Conservation (phyloP, 2,329 filamentous ascomycete genomes). For the Remersonia thermophila region DNA sequence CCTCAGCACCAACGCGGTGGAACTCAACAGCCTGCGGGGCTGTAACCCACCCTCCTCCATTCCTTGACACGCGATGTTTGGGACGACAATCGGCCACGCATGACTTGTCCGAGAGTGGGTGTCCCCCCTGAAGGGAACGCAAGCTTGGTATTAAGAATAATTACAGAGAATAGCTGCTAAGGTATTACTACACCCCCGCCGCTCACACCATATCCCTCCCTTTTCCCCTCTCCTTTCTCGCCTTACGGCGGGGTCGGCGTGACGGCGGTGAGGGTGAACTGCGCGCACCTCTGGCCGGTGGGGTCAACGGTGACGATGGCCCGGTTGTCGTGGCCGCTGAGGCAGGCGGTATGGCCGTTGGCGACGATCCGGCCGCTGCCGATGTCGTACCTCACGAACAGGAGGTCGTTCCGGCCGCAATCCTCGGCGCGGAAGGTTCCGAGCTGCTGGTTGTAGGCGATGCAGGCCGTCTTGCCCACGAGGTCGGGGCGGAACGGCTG, state of each 20-base stretch:
- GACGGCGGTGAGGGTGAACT: slow-evolving; percentile 20
- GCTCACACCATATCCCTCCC: no score
- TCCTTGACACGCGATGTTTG: no score
- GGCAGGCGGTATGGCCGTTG: slow-evolving; percentile 21
- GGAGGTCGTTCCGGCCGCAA: slow-evolving; percentile 18
- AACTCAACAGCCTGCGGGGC: no score
- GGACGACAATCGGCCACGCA: no score
- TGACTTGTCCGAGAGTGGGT: no score
- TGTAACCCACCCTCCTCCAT: no score
- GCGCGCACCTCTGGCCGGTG: slow-evolving; percentile 20
- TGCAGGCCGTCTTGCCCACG: slow-evolving; percentile 25
- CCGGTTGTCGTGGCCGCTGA: slow-evolving; percentile 23
- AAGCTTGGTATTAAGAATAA: slow-evolving; percentile 4
- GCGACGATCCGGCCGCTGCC: slow-evolving; percentile 19
- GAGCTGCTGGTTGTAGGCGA: slow-evolving; percentile 29
- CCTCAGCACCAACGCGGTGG: no score
- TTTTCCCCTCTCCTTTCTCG: no score
- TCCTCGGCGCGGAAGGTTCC: slow-evolving; percentile 26
- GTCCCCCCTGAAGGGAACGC: no score
- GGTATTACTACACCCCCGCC: no score
- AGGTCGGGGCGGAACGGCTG: slow-evolving; percentile 28
- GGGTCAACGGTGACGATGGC: slow-evolving; percentile 23
- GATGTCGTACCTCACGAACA: slow-evolving; percentile 19
- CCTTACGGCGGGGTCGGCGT: slow-evolving; percentile 1
- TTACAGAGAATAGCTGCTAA: neutral